phyloP scores from a whole-genome alignment of 257 asterid genomes.

The Solanum boliviense region DNA sequence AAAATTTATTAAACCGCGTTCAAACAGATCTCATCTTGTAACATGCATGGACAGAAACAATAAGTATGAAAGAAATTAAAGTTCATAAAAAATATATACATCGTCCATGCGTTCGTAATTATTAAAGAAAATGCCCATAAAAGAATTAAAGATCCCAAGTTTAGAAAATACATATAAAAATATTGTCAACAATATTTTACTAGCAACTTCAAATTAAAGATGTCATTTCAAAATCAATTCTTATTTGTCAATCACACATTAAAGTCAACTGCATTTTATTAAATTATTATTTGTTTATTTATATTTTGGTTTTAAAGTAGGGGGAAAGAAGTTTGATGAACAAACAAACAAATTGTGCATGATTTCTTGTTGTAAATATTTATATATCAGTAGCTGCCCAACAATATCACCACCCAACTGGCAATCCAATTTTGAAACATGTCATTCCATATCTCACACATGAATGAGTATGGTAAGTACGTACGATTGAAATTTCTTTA shows the following conservation, averaged over 20 bases:
- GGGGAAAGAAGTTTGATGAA: neutral
- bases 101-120: neutral
- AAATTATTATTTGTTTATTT: neutral
- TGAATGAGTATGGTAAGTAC: neutral
- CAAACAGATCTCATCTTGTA: neutral
- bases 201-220: neutral
- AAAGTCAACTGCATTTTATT: neutral
- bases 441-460: neutral
- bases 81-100: neutral
- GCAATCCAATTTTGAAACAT: neutral
- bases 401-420: neutral
- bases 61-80: neutral
- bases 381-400: neutral
- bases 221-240: neutral
- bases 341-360: neutral
- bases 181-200: neutral
- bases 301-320: neutral
- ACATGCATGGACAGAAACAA: neutral
- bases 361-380: neutral
- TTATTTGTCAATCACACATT: neutral
- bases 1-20: neutral
- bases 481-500: neutral
- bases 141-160: neutral
- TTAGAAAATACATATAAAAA: neutral
- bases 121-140: neutral